phyloP scores from a whole-genome alignment of 768 basidiomycete species.

The Scleroderma citrinum region DNA sequence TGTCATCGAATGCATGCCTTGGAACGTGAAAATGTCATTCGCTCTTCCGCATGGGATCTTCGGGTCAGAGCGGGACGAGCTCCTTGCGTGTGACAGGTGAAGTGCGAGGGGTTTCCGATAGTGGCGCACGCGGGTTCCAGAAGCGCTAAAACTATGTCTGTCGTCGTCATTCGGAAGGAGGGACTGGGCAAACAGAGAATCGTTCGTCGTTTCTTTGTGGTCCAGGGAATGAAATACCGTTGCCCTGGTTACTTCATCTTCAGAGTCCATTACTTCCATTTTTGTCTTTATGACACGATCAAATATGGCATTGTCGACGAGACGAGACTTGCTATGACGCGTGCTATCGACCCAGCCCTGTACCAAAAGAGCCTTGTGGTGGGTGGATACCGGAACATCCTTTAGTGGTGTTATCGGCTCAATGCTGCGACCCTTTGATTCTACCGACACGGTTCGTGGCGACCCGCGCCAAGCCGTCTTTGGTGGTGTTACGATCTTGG shows the following conservation, averaged over 20 bases:
- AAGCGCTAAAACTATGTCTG: conserved; percentile 4
- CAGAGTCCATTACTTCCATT: conserved; percentile 10
- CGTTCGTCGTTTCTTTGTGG: conserved; percentile 9
- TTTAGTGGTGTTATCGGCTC: conserved; percentile 18
- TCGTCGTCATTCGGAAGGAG: conserved; percentile 13
- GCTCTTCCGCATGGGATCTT: conserved; percentile 2
- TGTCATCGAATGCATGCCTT: conserved; percentile 13
- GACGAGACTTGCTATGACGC: neutral
- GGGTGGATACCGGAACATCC: conserved; percentile 9
- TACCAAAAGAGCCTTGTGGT: conserved; percentile 10
- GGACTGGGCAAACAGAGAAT: conserved; percentile 14
- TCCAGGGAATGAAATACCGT: conserved; percentile 15
- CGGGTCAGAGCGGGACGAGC: conserved; percentile 10
- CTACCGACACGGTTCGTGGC: conserved; percentile 16
- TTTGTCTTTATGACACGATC: conserved; percentile 1
- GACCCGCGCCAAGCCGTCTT: conserved; percentile 8
- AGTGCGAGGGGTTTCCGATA: conserved; percentile 18
- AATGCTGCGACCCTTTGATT: conserved; percentile 15
- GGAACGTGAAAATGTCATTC: conserved; percentile 6
- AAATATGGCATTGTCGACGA: neutral
- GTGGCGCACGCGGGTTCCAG: conserved; percentile 11
- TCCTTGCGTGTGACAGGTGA: conserved; percentile 11
- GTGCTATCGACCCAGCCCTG: too few relatives aligned
- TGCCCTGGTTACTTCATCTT: conserved; percentile 20
- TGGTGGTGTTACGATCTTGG: conserved; percentile 6